Evolutionary conservation across 106 monocot genomes (phyloP).

Genomic region (Phalaenopsis equestris): DNA sequence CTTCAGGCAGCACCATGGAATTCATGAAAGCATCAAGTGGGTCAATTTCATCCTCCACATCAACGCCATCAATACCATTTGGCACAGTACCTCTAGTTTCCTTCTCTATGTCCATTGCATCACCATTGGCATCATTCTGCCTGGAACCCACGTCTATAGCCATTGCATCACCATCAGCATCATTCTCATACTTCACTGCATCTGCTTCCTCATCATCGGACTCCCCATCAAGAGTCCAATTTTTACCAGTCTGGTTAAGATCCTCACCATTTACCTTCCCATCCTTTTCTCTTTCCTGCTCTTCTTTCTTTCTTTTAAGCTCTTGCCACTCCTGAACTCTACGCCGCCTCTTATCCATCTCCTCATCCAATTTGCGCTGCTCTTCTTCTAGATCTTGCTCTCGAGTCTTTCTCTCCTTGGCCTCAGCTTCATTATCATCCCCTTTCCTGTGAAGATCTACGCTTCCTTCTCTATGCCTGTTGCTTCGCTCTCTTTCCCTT

Average conservation of each 20-base stretch:
- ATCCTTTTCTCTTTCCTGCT: constrained; percentile 32
- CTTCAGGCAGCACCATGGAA: constrained; percentile 70
- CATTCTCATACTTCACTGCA: constrained; percentile 3
- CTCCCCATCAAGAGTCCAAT: constrained; percentile 94
- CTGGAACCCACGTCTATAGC: constrained; percentile 12
- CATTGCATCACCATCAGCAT: constrained; percentile 24
- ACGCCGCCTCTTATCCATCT: constrained; percentile 82
- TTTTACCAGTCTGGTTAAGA: constrained; percentile 42
- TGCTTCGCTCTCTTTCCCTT: constrained; percentile 22
- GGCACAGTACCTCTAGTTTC: constrained; percentile 9
- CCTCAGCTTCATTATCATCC: constrained; percentile 22
- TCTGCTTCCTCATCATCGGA: constrained; percentile 78
- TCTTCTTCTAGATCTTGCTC: constrained; percentile 80
- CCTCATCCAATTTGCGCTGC: constrained; percentile 78
- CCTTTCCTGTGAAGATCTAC: constrained; percentile 25
- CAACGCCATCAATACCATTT: constrained; percentile 1
- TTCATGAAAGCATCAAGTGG: constrained; percentile 99
- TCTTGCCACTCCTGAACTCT: constrained; percentile 92
- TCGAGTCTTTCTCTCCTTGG: constrained; percentile 22
- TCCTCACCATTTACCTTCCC: constrained; percentile 22
- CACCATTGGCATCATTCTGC: constrained; percentile 17
- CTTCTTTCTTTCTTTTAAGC: constrained; percentile 58
- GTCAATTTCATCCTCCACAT: constrained; percentile 71
- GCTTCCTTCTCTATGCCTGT: constrained; percentile 33
- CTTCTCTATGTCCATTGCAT: constrained; percentile 13